Conservation (phyloP, 2,329 filamentous ascomycete species). For the Arachnopeziza araneosa region DNA sequence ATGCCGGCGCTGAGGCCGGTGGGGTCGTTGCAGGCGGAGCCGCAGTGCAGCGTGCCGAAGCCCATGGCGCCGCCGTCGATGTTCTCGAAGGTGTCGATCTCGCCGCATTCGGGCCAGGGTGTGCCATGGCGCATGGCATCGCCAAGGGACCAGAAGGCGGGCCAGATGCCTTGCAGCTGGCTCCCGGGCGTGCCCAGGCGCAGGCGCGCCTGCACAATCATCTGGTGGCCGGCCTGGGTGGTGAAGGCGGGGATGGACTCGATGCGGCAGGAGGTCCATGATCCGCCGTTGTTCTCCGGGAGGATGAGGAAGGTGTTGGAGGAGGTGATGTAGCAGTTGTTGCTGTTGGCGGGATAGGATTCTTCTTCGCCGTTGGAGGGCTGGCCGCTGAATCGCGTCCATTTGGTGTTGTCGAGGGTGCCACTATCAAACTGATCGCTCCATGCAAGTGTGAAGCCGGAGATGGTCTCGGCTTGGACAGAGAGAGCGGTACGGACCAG, state of each 20-base stretch:
- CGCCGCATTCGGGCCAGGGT: conserved; percentile 19
- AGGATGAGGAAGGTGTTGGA: conserved; percentile 15
- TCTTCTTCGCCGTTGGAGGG: conserved; percentile 20
- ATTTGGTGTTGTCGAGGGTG: conserved; percentile 12
- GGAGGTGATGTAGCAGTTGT: conserved; percentile 15
- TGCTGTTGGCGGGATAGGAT: conserved; percentile 12
- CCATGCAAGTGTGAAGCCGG: background rate
- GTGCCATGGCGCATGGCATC: conserved; percentile 12
- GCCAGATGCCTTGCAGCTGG: conserved; percentile 20
- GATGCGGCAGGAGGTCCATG: conserved; percentile 24
- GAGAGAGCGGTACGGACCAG: background rate
- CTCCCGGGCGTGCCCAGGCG: conserved; percentile 14
- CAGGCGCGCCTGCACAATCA: conserved; percentile 18
- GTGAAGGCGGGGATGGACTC: conserved; percentile 13
- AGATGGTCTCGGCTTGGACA: background rate
- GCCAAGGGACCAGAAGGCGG: conserved; percentile 22
- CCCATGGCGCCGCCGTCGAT: conserved; percentile 13
- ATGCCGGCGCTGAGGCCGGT: conserved; percentile 8
- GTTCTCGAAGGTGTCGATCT: conserved; percentile 25
- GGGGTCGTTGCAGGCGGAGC: conserved; percentile 13
- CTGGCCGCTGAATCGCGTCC: conserved; percentile 12
- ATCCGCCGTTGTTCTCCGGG: conserved; percentile 10
- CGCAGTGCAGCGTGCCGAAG: conserved; percentile 19
- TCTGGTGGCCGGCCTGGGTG: conserved; percentile 11
- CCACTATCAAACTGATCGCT: conserved; percentile 8